These are phyloP conservation scores for Elymus sibiricus DNA, from an alignment of 176 grass and related monocot species.

Conservation along the genomic window DNA sequence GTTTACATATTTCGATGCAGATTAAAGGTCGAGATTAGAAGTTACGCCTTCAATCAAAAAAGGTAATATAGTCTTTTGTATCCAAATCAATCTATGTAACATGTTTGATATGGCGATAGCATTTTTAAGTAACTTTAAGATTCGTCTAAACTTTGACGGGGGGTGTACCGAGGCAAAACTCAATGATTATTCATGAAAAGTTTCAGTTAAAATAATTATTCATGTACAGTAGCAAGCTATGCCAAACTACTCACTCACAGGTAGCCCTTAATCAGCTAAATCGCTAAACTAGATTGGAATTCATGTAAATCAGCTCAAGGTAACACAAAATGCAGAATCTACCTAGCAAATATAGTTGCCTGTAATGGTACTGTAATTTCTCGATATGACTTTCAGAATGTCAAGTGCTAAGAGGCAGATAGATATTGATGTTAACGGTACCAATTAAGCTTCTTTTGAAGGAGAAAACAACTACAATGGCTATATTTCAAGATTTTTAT, in stretches of 20 bases:
- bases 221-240: background rate
- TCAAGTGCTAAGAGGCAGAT: background rate
- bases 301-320: background rate
- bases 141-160: too few relatives aligned
- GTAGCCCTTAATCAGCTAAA: background rate
- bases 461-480: background rate
- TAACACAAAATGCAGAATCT: background rate
- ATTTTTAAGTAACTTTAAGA: too few relatives aligned
- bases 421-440: background rate
- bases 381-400: background rate
- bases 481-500: background rate
- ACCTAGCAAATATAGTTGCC: too few relatives aligned
- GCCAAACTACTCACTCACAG: background rate
- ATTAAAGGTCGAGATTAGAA: too few relatives aligned
- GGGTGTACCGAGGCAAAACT: too few relatives aligned
- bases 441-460: background rate
- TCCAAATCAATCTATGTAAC: too few relatives aligned
- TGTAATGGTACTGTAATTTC: background rate
- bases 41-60: too few relatives aligned
- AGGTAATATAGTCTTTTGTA: too few relatives aligned
- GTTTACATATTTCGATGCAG: too few relatives aligned
- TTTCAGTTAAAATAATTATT: background rate
- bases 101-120: too few relatives aligned
- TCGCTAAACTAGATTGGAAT: background rate
- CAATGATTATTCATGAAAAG: background rate